Conservation (phyloP, 805 yeast species). For the Yarrowia alimentaria region DNA sequence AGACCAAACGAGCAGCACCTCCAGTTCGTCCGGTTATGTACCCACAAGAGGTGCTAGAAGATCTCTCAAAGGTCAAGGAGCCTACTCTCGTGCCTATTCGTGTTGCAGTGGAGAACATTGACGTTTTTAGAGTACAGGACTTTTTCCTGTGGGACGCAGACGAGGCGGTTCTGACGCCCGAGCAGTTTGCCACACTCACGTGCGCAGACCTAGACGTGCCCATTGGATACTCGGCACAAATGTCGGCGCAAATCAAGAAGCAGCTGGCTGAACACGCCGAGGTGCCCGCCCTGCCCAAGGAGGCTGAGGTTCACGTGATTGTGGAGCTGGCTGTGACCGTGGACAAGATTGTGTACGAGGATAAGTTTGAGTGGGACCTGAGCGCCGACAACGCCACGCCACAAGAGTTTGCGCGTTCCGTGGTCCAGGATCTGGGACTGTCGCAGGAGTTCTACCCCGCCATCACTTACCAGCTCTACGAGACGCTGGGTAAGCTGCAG, state of each 20-base stretch:
- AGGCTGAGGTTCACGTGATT: slow-evolving; percentile 67
- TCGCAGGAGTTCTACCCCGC: slow-evolving; percentile 85
- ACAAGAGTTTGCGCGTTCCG: slow-evolving; percentile 75
- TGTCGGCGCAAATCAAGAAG: slow-evolving; percentile 68
- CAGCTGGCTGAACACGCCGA: slow-evolving; percentile 78
- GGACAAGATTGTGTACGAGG: slow-evolving; percentile 81
- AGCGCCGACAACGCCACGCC: slow-evolving; percentile 56
- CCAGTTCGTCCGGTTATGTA: slow-evolving; percentile 32
- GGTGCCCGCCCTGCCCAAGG: slow-evolving; percentile 63
- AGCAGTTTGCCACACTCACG: slow-evolving; percentile 67
- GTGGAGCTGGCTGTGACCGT: slow-evolving; percentile 78
- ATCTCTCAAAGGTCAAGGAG: slow-evolving; percentile 43
- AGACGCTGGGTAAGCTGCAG: slow-evolving; percentile 69
- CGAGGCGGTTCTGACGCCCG: slow-evolving; percentile 67
- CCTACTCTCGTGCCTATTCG: slow-evolving; percentile 63
- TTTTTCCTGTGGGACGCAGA: slow-evolving; percentile 72
- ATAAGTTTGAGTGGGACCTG: slow-evolving; percentile 93
- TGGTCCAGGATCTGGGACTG: slow-evolving; percentile 82
- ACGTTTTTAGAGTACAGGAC: slow-evolving; percentile 53
- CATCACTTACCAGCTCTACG: slow-evolving; percentile 82
- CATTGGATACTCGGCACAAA: slow-evolving; percentile 54
- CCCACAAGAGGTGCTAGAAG: slow-evolving; percentile 41
- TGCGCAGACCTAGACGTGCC: slow-evolving; percentile 85
- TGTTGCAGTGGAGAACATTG: slow-evolving; percentile 58
- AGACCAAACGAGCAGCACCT: slow-evolving; percentile 20